Evolutionary conservation across 1,284 basidiomycete species (phyloP).

Genomic region (Rhodotorula sp.): DNA sequence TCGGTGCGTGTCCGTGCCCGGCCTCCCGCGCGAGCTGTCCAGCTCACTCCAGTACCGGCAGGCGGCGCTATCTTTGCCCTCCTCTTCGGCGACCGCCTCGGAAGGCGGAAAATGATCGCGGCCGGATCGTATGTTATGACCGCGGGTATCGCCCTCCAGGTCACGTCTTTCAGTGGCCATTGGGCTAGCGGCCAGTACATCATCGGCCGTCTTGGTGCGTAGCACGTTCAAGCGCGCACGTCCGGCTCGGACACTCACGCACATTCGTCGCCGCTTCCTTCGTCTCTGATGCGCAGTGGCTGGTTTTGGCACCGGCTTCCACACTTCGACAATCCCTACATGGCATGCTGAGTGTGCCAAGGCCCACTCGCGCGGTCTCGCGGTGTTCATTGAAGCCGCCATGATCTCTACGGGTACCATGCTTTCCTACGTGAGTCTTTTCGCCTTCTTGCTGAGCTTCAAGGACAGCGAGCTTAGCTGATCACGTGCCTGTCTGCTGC

Average conservation of each 20-base stretch:
- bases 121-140: conserved; percentile 49
- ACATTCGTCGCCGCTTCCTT: too few species aligned
- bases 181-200: conserved; percentile 56
- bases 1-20: not conserved
- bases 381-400: conserved; percentile 61
- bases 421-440: too few species aligned
- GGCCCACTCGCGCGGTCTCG: conserved; percentile 61
- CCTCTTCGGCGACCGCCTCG: conserved; percentile 36
- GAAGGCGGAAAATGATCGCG: conserved; percentile 36
- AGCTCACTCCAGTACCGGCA: conserved; percentile 14
- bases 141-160: conserved; percentile 56
- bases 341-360: conserved; percentile 62
- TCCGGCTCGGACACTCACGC: too few species aligned
- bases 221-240: too few species aligned
- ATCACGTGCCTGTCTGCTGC: too few species aligned
- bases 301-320: conserved; percentile 59
- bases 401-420: conserved; percentile 43
- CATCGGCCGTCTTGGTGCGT: conserved; percentile 51
- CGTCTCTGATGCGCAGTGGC: conserved; percentile 46
- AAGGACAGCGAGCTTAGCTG: too few species aligned
- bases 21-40: not conserved
- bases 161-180: conserved; percentile 53
- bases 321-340: conserved; percentile 62
- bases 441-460: too few species aligned
- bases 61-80: conserved; percentile 37